These are phyloP conservation scores for Aureobasidium uvarum DNA, from an alignment of 2,329 filamentous ascomycete genomes.

Conservation along the genomic window DNA sequence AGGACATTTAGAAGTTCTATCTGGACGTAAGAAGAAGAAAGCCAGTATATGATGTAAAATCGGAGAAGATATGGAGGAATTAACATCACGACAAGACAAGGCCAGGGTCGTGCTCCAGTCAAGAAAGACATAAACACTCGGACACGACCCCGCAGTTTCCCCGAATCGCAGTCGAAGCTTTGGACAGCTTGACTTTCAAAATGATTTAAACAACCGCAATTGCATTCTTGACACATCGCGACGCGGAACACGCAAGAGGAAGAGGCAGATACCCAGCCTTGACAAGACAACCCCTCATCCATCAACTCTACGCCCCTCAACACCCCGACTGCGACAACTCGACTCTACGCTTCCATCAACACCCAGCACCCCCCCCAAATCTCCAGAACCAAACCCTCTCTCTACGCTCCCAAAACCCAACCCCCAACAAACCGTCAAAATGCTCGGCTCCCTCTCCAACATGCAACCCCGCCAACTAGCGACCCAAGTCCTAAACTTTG, in stretches of 20 bases:
- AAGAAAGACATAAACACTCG: neutral
- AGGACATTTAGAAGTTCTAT: no score
- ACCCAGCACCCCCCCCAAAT: neutral
- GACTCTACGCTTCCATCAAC: neutral
- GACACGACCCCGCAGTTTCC: conserved; percentile 15
- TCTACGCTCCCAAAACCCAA: neutral
- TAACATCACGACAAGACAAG: neutral
- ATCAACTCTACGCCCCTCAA: neutral
- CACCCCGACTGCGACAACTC: neutral
- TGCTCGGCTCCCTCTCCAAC: conserved; percentile 64
- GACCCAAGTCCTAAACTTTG: conserved; percentile 84
- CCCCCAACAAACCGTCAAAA: conserved; percentile 41
- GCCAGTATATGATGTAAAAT: neutral
- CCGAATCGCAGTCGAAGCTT: neutral
- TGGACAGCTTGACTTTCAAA: conserved; percentile 21
- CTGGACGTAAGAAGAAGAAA: no score
- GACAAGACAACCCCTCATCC: neutral
- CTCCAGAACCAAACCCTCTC: neutral
- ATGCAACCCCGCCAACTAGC: conserved; percentile 77
- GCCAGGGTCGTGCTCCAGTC: neutral
- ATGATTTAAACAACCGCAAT: neutral
- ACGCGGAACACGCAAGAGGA: neutral
- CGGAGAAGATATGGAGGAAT: neutral
- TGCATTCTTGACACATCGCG: neutral
- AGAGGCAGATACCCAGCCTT: neutral